Evolutionary conservation across 768 basidiomycete species (phyloP).

Genomic region (Lactarius trivialis): DNA sequence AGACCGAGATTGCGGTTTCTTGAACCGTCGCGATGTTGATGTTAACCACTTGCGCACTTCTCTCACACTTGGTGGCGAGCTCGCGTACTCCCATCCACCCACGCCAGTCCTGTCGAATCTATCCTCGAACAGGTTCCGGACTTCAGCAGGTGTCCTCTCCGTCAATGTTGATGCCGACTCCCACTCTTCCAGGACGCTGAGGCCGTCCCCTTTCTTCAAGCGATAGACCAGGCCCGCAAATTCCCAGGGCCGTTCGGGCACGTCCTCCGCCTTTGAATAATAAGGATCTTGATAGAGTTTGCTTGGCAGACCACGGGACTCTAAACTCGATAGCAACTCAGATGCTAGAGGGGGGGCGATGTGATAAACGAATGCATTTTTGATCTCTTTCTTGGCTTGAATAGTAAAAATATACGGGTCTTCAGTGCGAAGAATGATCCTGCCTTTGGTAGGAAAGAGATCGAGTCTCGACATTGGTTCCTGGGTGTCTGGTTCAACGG

Average conservation of each 20-base stretch:
- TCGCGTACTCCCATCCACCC: conserved; percentile 78
- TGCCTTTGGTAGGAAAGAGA: neutral
- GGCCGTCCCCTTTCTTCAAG: conserved; percentile 57
- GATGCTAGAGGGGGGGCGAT: conserved; percentile 44
- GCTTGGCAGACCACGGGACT: conserved; percentile 42
- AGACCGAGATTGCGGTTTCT: conserved; percentile 34
- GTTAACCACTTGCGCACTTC: conserved; percentile 52
- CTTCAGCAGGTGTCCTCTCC: neutral
- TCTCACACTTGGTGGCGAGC: conserved; percentile 54
- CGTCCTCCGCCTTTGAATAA: conserved; percentile 69
- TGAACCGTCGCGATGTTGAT: conserved; percentile 22
- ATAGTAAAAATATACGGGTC: conserved; percentile 14
- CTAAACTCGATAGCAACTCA: conserved; percentile 41
- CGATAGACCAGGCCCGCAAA: conserved; percentile 75
- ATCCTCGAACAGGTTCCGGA: conserved; percentile 13
- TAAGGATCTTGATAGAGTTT: conserved; percentile 72
- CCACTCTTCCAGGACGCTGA: conserved; percentile 60
- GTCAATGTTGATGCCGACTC: conserved; percentile 11
- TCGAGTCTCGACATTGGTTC: neutral
- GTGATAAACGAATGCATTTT: conserved; percentile 40
- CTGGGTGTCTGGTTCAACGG: neutral
- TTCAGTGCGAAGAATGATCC: conserved; percentile 7
- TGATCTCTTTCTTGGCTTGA: conserved; percentile 27
- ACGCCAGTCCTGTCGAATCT: conserved; percentile 31
- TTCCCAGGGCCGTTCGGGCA: conserved; percentile 60